Base-by-base conservation (phyloP, 1,284 basidiomycete species). In the Apiotrichum sp. region DNA sequence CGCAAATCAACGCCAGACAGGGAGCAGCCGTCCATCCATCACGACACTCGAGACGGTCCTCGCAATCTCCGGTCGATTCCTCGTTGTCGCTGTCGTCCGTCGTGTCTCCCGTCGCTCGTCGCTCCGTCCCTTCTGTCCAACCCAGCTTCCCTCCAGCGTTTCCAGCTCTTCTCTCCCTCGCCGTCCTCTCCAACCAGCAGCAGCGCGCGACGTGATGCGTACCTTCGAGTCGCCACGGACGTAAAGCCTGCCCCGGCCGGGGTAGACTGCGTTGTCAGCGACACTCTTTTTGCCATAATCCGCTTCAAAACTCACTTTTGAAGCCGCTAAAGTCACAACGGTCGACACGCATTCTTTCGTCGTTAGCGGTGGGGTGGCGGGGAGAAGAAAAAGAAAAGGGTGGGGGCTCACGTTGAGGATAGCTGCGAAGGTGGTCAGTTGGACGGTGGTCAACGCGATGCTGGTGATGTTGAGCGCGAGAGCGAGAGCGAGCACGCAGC, bases 181-280 rank as follows among this genome's bases (percentile, higher is more conserved):
- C 22, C 22, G 22, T 22, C 8, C 36, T 38, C 13, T 38, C 36
- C 8, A 38, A 38, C 8, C 36, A 38, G 36, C 36, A 13, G 36
- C 36, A 13, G 36, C 36, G 36, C 36, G 36, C 8, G 36, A 38
- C 7, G 36, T 8, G 36, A 38, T 38, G 41, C 45, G 16, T 57
- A 93, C 91, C 82, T 95, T 96, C 81, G 87, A 90, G 84, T 97
- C 93, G 67, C 89, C 88, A 68, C 93, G 89, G 77, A 97, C 90
- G 78, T 93, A 96, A 68, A 92, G 84, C 77, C 89, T 89, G 75
- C 93, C 93, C 87, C 87, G 92, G 79, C 84, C 85, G 68, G 93
- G 93, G 85, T 96, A 97, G 83, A 97, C 93, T 50, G 49, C 31
- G 9, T 9, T 13, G 49, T 50, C 40, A 41, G 49, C 10, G 14